These are phyloP conservation scores for Mycena capillaripes DNA, from an alignment of 768 basidiomycete species.

Conservation along the genomic window DNA sequence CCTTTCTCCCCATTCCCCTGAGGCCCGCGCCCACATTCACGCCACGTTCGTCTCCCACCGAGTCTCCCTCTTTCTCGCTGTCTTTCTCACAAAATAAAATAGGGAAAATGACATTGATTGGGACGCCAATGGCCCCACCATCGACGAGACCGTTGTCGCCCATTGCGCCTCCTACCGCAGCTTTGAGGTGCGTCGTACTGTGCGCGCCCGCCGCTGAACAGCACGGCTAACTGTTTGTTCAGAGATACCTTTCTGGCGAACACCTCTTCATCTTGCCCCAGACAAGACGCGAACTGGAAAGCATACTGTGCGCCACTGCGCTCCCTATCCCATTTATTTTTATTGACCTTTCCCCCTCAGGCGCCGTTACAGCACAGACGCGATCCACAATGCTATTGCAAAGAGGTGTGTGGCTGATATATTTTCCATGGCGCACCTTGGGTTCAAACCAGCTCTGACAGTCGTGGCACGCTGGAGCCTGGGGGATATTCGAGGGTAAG, in stretches of 20 bases:
- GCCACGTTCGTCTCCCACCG: slow-evolving; percentile 65
- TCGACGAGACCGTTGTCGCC: slow-evolving; percentile 82
- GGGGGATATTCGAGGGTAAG: slow-evolving; percentile 69
- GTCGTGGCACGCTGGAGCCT: slow-evolving; percentile 27
- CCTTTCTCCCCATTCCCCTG: slow-evolving; percentile 79
- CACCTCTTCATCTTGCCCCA: slow-evolving; percentile 82
- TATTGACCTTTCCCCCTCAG: slow-evolving; percentile 50
- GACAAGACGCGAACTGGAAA: slow-evolving; percentile 75
- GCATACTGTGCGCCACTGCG: slow-evolving; percentile 68
- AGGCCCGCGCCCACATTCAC: slow-evolving; percentile 78
- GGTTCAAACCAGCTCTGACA: neutral
- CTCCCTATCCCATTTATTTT: slow-evolving; percentile 3
- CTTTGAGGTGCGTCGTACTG: slow-evolving; percentile 55
- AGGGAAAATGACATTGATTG: slow-evolving; percentile 80
- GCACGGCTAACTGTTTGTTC: neutral
- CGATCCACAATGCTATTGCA: slow-evolving; percentile 86
- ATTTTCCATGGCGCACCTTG: slow-evolving; percentile 49
- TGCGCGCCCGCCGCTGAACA: neutral
- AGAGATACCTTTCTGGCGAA: slow-evolving; percentile 70
- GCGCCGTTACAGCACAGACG: slow-evolving; percentile 82
- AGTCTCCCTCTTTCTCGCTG: slow-evolving; percentile 11
- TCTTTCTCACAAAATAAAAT: slow-evolving; percentile 3
- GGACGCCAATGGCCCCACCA: slow-evolving; percentile 78
- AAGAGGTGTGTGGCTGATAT: slow-evolving; percentile 70
- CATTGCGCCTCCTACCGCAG: slow-evolving; percentile 87